Evolutionary conservation across 2,329 filamentous ascomycete genomes (phyloP), one percentile per base, ranked within the genome.

Genomic region (Remersonia thermophila): DNA sequence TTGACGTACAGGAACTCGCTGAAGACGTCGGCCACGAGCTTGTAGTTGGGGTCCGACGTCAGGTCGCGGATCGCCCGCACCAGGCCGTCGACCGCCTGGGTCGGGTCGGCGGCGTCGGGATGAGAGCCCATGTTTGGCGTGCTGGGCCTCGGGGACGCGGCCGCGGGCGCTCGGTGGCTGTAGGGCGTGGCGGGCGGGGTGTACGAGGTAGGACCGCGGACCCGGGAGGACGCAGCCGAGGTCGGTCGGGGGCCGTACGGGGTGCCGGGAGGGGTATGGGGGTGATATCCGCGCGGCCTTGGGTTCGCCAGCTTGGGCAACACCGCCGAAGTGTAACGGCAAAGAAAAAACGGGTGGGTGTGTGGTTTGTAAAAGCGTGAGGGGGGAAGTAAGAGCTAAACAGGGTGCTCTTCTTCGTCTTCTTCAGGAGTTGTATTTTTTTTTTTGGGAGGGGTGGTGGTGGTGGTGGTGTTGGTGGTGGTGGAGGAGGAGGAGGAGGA

Each of bases 41-140:
- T 55, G 49, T 57, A 57, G 43, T 55, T 57, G 39, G 50, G 41
- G 34, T 57, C 54, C 4, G 53, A 48, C 1, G 54, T 51, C 18
- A 57, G 47, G 39, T 51, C 48, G 33, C 52, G 54, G 43, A 56
- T 55, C 36, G 55, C 55, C 4, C 52, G 50, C 13, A 57, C 53
- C 9, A 57, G 46, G 17, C 51, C 52, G 35, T 55, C 54, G n/a
- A 57, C 47, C 10, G 49, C 48, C 20, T 50, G 46, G 15, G 44
- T 41, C 28, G 45, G 47, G 32, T 48, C 46, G 9, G 20, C n/a
- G 18, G 43, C 38, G 27, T 43, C 46, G 31, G 39, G 33, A 30
- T 44, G 38, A 13, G 41, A 43, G 12, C 42, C 41, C 44, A 48
- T 47, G 16, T 39, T 40, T 13, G 46, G 37, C 35, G 35, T 25